Conservation (phyloP, 768 basidiomycete species). For the Nevesoporus exiguus region DNA sequence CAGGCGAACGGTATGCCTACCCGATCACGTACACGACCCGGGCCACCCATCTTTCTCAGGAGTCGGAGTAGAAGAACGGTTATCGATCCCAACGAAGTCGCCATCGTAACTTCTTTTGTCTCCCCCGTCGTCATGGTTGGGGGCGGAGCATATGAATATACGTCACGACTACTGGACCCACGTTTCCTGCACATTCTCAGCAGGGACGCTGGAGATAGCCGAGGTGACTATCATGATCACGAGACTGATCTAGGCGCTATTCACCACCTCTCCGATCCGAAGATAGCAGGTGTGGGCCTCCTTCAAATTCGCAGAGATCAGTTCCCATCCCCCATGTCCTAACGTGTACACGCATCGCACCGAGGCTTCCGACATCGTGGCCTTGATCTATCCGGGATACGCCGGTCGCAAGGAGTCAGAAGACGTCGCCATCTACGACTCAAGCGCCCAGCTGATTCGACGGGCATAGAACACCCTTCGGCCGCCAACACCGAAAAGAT, state of each 20-base stretch:
- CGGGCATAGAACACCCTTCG: constrained; percentile 3
- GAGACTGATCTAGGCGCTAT: constrained; percentile 1
- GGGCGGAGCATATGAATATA: not conserved
- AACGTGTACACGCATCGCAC: not conserved
- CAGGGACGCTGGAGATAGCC: constrained; percentile 4
- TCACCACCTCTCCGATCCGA: constrained; percentile 1
- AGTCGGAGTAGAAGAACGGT: constrained; percentile 10
- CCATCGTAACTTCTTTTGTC: not conserved
- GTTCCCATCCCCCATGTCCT: constrained; percentile 4
- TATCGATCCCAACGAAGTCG: constrained; percentile 9
- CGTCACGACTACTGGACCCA: not conserved
- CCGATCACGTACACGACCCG: constrained; percentile 3
- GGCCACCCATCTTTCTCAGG: constrained; percentile 7
- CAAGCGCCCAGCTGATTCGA: not conserved
- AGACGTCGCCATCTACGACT: not conserved
- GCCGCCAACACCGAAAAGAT: constrained; percentile 1
- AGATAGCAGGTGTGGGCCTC: constrained; percentile 14
- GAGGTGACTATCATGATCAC: not conserved
- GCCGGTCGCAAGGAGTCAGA: not conserved
- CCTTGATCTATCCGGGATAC: not conserved
- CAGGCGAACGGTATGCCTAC: not conserved
- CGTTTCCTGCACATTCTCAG: constrained; percentile 9
- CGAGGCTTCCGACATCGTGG: not conserved
- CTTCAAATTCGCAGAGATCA: not conserved
- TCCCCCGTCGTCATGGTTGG: not conserved